Evolutionary conservation across 2,329 filamentous ascomycete genomes (phyloP).

Genomic region (Pestalotiopsis fici): DNA sequence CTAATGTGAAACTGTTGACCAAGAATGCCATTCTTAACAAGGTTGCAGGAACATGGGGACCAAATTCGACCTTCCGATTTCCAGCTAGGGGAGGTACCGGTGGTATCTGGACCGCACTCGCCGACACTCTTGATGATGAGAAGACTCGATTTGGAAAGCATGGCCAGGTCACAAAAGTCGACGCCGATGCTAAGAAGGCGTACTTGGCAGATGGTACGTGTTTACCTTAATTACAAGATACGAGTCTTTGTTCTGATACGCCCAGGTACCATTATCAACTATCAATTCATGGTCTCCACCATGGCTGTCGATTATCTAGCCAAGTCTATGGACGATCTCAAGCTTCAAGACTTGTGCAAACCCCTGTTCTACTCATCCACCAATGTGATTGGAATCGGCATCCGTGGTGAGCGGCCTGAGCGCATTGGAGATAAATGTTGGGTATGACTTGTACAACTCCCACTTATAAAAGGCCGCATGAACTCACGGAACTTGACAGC

Average conservation of each 20-base stretch:
- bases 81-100: conserved; percentile 93
- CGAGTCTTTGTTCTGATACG: background rate
- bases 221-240: too few relatives aligned
- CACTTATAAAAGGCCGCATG: background rate
- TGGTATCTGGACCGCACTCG: conserved; percentile 98
- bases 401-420: conserved; percentile 88
- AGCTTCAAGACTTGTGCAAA: conserved; percentile 82
- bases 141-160: conserved; percentile 88
- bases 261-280: conserved; percentile 78
- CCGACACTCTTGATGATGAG: conserved; percentile 86
- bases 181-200: conserved; percentile 82
- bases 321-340: conserved; percentile 82
- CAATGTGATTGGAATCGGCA: conserved; percentile 93
- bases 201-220: conserved; percentile 62
- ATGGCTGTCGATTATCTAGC: conserved; percentile 92
- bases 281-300: conserved; percentile 90
- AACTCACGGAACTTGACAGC: conserved; percentile 38
- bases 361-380: conserved; percentile 95
- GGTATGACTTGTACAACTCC: conserved; percentile 49
- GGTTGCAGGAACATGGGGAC: conserved; percentile 95
- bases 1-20: conserved; percentile 90
- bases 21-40: conserved; percentile 95
- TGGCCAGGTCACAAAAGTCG: conserved; percentile 81
- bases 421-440: conserved; percentile 99
- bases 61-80: conserved; percentile 98